Conservation (phyloP, 768 basidiomycete species). For the Pisolithus albus region DNA sequence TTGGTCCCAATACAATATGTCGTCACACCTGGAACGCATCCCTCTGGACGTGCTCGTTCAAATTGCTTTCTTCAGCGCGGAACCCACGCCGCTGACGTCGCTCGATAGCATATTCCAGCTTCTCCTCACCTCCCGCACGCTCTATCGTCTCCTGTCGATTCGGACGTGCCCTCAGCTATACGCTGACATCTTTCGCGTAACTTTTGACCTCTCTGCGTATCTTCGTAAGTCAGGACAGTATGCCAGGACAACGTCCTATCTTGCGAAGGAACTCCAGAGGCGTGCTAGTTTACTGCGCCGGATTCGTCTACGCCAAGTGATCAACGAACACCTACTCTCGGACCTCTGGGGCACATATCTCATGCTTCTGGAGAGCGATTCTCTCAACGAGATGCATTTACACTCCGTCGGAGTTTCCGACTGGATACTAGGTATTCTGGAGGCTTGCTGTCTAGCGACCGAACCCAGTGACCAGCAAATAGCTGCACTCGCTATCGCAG, state of each 20-base stretch:
- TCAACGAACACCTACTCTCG: constrained; percentile 23
- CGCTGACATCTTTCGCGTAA: constrained; percentile 44
- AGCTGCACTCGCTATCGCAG: constrained; percentile 23
- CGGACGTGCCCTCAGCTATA: constrained; percentile 46
- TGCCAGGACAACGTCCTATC: constrained; percentile 30
- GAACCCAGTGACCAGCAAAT: constrained; percentile 9
- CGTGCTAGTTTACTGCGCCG: constrained; percentile 45
- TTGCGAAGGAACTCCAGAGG: constrained; percentile 43
- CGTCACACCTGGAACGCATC: constrained; percentile 40
- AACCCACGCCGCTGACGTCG: constrained; percentile 31
- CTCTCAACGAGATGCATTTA: constrained; percentile 42
- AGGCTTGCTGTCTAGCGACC: constrained; percentile 7
- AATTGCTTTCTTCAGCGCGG: constrained; percentile 43
- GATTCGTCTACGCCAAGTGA: constrained; percentile 30
- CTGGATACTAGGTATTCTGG: constrained; percentile 20
- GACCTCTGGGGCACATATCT: constrained; percentile 55
- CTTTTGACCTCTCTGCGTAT: constrained; percentile 38
- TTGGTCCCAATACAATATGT: constrained; percentile 30
- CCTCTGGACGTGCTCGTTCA: constrained; percentile 53
- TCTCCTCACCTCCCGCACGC: constrained; percentile 37
- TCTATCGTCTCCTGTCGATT: constrained; percentile 39
- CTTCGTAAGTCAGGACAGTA: constrained; percentile 22
- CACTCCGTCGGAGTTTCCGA: constrained; percentile 32
- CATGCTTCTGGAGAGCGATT: constrained; percentile 55
- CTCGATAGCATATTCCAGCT: constrained; percentile 39